Base-by-base conservation (phyloP, 2,329 filamentous ascomycete species). In the Plenodomus lindquistii region DNA sequence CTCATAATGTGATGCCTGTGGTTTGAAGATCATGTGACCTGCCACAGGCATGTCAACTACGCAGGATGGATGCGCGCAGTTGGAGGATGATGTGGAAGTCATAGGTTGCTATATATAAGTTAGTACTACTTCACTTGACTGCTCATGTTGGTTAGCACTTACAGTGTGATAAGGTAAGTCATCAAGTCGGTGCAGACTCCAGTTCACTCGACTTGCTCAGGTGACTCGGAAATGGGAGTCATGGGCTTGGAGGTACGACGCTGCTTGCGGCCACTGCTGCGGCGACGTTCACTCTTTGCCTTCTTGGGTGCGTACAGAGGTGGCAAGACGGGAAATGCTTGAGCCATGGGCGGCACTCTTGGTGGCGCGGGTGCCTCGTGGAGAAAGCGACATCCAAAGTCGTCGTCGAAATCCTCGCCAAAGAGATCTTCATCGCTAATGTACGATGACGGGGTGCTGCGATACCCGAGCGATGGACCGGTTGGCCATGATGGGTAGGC, bases 391-490 rank as follows among this genome's bases (percentile, higher is more conserved):
- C 56, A 53, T 17, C 52, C 54, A 47, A 57, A 57, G 29, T 65
- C 61, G 55, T 71, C 68, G 48, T 72, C 64, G 24, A 67, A 59
- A 56, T 72, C 69, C 39, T 72, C 70, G 29, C 67, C 67, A 51
- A 74, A 74, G 44, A 75, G 69, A 50, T 75, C 72, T 40, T 60
- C 71, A 57, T 75, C 72, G 46, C 67, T 72, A 60, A 75, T 73
- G 65, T 70, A 75, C 50, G 72, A 71, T 47, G 66, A 70, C 18
- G 72, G 70, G 4, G 67, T 56, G 58, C 60, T 69, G 57, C 65
- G 64, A 52, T 68, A 67, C 43, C 65, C 65, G 10, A 74, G 70
- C 16, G 67, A 69, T 27, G 65, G 63, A 18, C 71, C 69, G 1
- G 65, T 66, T 9, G 72, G 72, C 72, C 72, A 75, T 44, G 68